Evolutionary conservation across 2,329 filamentous ascomycete genomes (phyloP), one percentile per base, ranked within the genome.

Genomic region (Scytalidium lignicola): DNA sequence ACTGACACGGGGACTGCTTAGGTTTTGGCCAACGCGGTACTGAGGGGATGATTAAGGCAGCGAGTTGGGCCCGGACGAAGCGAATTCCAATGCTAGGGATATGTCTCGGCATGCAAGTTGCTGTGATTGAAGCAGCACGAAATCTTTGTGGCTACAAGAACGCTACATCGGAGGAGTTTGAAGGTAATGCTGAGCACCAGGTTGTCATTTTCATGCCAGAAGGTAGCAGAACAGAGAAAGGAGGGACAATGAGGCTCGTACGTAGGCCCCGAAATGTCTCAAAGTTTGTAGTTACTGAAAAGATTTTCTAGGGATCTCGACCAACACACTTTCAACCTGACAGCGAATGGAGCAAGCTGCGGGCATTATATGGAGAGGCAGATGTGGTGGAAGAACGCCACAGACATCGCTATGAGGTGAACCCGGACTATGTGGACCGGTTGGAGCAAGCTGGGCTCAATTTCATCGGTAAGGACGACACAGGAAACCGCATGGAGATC

Each of bases 151-250:
- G 79, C 22, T 75, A 90, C 54, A 60, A 71, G 3, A 69, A 73
- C 41, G 63, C 63, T 13, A 55, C 47, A 15, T 65, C 62, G 1
- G 52, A 53, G 7, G 64, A 66, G 44, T 47, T 65, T 2, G 51
- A 55, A n/a, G 65, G 69, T 9, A 51, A 65, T 15, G 57, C 51
- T 20, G n/a, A 47, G 1, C 58, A 65, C 20, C 52, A 56, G 40
- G 58, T 88, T 22, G 82, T 99, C 57, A 80, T 97, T 58, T 92
- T 87, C 71, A 99, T 97, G 93, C 92, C 92, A 2, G 92, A 96
- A 66, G 79, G 87, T 58, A 80, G 86, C 69, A 82, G 83, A 64
- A 76, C 75, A n/a, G 84, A 85, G 54, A 77, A 91, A 67, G 90
- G 90, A 47, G 90, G 87, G 18, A 95, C 88, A 1, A 95, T 95